Percentiles rank a stretch among this genome's conserved stretches.
These are phyloP conservation scores for Tilletia caries DNA, from an alignment of 1,284 basidiomycete species.

Conservation along the genomic window DNA sequence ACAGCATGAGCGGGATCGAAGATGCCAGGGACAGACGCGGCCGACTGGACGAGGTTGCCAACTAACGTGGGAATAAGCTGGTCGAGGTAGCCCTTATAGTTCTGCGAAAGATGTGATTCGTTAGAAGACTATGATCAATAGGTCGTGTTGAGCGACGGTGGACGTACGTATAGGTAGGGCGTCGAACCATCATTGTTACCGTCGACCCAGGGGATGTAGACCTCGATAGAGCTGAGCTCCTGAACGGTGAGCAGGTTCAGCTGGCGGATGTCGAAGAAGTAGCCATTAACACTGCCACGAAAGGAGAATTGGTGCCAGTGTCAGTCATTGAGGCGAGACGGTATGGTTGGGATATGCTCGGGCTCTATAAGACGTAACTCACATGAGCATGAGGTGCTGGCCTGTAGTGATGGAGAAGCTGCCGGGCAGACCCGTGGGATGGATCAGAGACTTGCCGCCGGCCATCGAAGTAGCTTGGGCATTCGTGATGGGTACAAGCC, in stretches of 20 bases:
- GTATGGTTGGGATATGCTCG: too few species aligned
- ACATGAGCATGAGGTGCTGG: conserved; percentile 13
- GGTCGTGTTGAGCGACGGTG: too few species aligned
- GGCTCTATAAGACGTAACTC: not conserved
- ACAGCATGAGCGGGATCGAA: conserved; percentile 7
- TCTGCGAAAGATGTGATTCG: not conserved
- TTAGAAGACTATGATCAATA: too few species aligned
- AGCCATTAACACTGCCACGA: not conserved
- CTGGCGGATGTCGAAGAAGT: conserved; percentile 12
- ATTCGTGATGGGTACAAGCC: conserved; percentile 7
- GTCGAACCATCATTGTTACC: conserved; percentile 4
- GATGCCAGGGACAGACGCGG: not conserved
- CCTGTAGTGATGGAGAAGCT: not conserved
- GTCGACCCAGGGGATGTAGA: conserved; percentile 13
- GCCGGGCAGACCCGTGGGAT: not conserved
- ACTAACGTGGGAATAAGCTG: conserved; percentile 2
- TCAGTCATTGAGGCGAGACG: not conserved
- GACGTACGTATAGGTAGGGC: conserved; percentile 1
- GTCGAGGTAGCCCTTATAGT: conserved; percentile 13
- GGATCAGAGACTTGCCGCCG: conserved; percentile 3
- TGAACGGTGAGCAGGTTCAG: conserved; percentile 12
- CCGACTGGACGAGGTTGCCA: conserved; percentile 10
- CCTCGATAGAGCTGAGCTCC: conserved; percentile 6
- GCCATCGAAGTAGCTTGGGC: conserved; percentile 10
- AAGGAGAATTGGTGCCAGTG: not conserved